Evolutionary conservation across 345 rosid genomes (phyloP), one percentile per base, ranked within the genome.

Genomic region (Populus davidiana): DNA sequence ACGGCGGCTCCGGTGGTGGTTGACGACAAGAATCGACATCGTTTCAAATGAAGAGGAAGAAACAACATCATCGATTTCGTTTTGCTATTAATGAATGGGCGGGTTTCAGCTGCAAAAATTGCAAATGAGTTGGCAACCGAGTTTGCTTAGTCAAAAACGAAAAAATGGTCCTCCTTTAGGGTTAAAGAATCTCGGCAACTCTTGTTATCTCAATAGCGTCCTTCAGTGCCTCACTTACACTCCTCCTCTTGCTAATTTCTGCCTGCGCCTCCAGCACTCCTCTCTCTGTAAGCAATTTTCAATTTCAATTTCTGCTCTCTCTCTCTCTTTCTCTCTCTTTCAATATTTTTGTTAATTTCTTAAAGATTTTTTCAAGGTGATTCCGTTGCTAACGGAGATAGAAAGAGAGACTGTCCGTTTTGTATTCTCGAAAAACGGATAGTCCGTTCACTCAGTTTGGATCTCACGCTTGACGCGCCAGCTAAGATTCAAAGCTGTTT

Each of bases 111-210:
- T 81, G 78, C 86, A 87, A 56, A 56, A 56, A 69, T 85, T 90
- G 88, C 94, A 92, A 86, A 92, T 92, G 99, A 90, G 86, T 85
- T 94, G 98, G 99, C 94, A 89, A 90, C 92, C 95, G 94, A 90
- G 87, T 89, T 81, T 91, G 81, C 92, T 89, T 71, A 89, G 92
- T 83, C 91, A 85, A 71, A 89, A 88, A 78, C 90, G 97, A 74
- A 89, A 89, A 76, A 88, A 83, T 62, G 91, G 95, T 10, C 93
- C 94, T 44, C 99, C 99, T 16, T 76, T 96, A 88, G 98, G 99
- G 85, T 85, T 96, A 71, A 86, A 80, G 69, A 96, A 96, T 81
- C 98, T 96, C 84, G 97, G 99, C 84, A 96, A 96, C 86, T 86
- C 97, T 41, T 96, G 99, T 73, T 96, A 96, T 81, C 93, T 96